A percentile compares a stretch with the other conserved stretches of the same genome.
Conservation (phyloP, 106 monocot genomes). For the Ottelia alismoides region DNA sequence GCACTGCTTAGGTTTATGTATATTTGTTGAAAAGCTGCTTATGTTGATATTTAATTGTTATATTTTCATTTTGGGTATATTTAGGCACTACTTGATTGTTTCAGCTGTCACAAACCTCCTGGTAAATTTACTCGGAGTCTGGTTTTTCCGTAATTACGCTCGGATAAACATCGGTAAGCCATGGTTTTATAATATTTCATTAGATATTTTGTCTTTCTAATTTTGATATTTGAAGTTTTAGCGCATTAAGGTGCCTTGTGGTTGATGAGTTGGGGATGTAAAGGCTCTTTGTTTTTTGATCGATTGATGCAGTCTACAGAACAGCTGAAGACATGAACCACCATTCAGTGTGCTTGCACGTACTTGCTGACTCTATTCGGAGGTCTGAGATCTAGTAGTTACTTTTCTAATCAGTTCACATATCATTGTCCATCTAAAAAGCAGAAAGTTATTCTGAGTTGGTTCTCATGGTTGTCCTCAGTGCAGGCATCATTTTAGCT, state of each 20-base stretch:
- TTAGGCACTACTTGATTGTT: conserved; percentile 92
- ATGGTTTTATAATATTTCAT: neutral
- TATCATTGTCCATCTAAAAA: no score
- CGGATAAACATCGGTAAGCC: conserved; percentile 68
- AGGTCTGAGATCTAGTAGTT: no score
- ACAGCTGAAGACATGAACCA: conserved; percentile 99
- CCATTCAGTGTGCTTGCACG: conserved; percentile 90
- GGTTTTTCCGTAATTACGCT: conserved; percentile 96
- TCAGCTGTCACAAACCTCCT: conserved; percentile 94
- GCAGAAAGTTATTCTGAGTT: conserved; percentile 2
- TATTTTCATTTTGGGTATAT: no score
- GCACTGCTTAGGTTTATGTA: no score
- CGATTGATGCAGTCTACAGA: conserved; percentile 55
- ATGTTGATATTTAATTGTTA: no score
- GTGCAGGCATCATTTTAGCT: conserved; percentile 97
- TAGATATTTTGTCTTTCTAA: neutral
- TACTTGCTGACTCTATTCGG: conserved; percentile 92
- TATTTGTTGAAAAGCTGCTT: no score
- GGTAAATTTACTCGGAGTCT: conserved; percentile 92
- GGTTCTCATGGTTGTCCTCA: conserved; percentile 14
- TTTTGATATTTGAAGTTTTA: no score
- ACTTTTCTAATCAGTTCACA: no score
- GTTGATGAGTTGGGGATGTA: no score
- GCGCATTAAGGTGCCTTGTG: no score
- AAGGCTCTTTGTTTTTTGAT: neutral